A percentile compares a stretch with the other conserved stretches of the same genome.
phyloP scores from a whole-genome alignment of 2,329 filamentous ascomycete genomes.

The Penicillium sumatraense region DNA sequence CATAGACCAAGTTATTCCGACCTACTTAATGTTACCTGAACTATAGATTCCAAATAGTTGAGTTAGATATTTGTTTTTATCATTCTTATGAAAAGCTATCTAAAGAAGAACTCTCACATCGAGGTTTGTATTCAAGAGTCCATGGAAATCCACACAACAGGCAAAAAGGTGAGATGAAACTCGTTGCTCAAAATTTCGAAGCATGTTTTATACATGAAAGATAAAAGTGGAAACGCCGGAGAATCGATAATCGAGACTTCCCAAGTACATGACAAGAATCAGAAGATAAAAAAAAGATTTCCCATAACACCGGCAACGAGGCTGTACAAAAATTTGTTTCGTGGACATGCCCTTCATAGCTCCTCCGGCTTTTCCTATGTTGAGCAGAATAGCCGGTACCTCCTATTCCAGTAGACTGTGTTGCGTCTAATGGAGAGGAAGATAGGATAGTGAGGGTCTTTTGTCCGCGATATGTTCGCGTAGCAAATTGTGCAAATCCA shows the following conservation, averaged over 20 bases:
- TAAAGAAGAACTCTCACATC: not conserved
- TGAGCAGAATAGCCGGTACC: not conserved
- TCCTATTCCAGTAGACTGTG: not conserved
- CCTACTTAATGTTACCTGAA: no score
- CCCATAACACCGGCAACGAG: constrained; percentile 15
- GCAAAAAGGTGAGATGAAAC: constrained; percentile 2
- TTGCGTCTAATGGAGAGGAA: no score
- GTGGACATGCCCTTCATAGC: not conserved
- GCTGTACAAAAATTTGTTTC: constrained; percentile 16
- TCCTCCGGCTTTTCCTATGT: not conserved
- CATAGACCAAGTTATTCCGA: no score
- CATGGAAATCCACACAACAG: not conserved
- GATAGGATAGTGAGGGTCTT: constrained; percentile 9
- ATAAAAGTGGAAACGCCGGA: constrained; percentile 10
- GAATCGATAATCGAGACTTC: not conserved
- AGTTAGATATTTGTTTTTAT: not conserved
- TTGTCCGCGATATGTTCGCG: constrained; percentile 24
- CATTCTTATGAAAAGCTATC: constrained; percentile 2
- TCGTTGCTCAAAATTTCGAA: constrained; percentile 1
- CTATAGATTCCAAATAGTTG: no score
- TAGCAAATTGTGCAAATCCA: constrained; percentile 21
- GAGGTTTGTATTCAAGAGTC: constrained; percentile 5
- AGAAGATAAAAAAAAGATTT: not conserved
- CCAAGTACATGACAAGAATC: not conserved
- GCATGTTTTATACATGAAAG: constrained; percentile 21